phyloP scores from a whole-genome alignment of 1,284 basidiomycete genomes.

The Irpex rosettiformis region DNA sequence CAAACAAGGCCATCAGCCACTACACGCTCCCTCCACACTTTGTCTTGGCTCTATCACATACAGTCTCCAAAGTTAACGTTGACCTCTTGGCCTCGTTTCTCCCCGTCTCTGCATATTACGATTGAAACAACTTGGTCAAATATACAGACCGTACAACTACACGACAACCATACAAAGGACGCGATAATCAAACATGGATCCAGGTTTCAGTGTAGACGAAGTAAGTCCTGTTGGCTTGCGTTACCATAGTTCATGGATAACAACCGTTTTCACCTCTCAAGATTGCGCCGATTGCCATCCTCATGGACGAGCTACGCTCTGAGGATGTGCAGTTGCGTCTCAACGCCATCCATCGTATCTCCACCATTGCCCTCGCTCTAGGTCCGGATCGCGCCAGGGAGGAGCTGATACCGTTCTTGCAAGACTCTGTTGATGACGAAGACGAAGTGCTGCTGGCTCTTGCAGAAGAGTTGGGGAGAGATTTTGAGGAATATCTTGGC shows the following conservation, averaged over 20 bases:
- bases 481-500: slow-evolving; percentile 93
- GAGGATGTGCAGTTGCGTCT: slow-evolving; percentile 94
- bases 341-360: slow-evolving; percentile 97
- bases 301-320: slow-evolving; percentile 94
- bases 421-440: slow-evolving; percentile 98
- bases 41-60: slow-evolving; percentile 11
- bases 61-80: not conserved
- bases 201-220: slow-evolving; percentile 55
- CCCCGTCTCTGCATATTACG: not conserved
- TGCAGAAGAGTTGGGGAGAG: slow-evolving; percentile 92
- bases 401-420: slow-evolving; percentile 95
- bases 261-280: slow-evolving; percentile 25
- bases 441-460: slow-evolving; percentile 97
- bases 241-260: not conserved
- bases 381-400: slow-evolving; percentile 94
- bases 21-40: slow-evolving; percentile 20
- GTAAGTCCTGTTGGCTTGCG: slow-evolving; percentile 34
- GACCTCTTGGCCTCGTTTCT: slow-evolving; percentile 1
- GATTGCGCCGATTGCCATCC: slow-evolving; percentile 84
- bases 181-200: slow-evolving; percentile 48
- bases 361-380: slow-evolving; percentile 96
- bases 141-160: not conserved
- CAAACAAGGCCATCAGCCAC: slow-evolving; percentile 26
- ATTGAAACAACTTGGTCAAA: not conserved
- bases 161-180: not conserved